A percentile compares a stretch with the other conserved stretches of the same genome.
Conservation (phyloP, 1,139 yeast species). For the Kluyveromyces marxianus region DNA sequence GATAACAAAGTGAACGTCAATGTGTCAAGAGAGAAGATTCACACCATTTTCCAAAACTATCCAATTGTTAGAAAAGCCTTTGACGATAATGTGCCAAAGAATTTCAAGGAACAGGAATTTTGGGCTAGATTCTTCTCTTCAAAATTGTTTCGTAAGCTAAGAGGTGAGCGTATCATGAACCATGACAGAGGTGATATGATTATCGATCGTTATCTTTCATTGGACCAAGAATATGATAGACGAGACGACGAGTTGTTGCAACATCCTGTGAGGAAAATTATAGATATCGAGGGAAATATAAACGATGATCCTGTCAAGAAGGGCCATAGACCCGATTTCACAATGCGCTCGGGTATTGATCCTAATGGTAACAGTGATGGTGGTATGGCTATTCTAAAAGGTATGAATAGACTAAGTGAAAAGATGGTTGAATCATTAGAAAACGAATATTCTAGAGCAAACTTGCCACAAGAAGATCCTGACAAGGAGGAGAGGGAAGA, state of each 20-base stretch:
- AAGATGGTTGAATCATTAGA: slow-evolving; percentile 63
- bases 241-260: slow-evolving; percentile 33
- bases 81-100: slow-evolving; percentile 80
- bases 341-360: slow-evolving; percentile 68
- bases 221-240: slow-evolving; percentile 44
- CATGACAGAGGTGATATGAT: slow-evolving; percentile 79
- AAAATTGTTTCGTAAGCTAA: slow-evolving; percentile 70
- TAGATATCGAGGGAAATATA: slow-evolving; percentile 74
- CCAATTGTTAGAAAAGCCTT: slow-evolving; percentile 90
- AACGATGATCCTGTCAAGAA: slow-evolving; percentile 70
- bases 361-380: slow-evolving; percentile 37
- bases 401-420: slow-evolving; percentile 83
- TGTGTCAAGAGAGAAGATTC: slow-evolving; percentile 83
- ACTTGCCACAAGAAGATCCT: slow-evolving; percentile 28
- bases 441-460: slow-evolving; percentile 33
- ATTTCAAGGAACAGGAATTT: slow-evolving; percentile 76
- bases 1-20: slow-evolving; percentile 89
- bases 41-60: slow-evolving; percentile 84
- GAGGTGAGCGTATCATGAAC: slow-evolving; percentile 78
- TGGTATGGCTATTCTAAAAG: slow-evolving; percentile 60
- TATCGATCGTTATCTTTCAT: slow-evolving; percentile 71
- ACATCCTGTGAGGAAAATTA: slow-evolving; percentile 46
- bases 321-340: slow-evolving; percentile 82
- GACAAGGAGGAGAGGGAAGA: slow-evolving; percentile 39
- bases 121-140: slow-evolving; percentile 97